Conservation (phyloP, 495 filamentous ascomycete species). For the Annulohypoxylon stygium region DNA sequence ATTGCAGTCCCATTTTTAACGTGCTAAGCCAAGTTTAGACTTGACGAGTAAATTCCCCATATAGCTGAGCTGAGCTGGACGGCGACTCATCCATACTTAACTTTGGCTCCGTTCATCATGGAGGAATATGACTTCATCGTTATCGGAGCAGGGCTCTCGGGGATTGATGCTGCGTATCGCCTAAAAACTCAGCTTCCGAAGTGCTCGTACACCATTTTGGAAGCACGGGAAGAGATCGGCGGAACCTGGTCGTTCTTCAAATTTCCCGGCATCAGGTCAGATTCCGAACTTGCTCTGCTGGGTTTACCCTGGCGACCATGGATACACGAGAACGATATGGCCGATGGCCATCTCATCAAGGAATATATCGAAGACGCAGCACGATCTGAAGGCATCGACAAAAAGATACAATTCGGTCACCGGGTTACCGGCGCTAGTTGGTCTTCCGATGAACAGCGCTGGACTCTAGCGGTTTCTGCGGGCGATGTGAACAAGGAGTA, state of each 20-base stretch:
- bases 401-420: conserved; percentile 71
- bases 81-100: not conserved
- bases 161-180: conserved; percentile 80
- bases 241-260: conserved; percentile 82
- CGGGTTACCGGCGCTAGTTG: conserved; percentile 68
- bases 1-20: not conserved
- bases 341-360: conserved; percentile 68
- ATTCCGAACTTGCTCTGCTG: conserved; percentile 75
- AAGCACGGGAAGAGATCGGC: conserved; percentile 70
- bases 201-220: conserved; percentile 70
- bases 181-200: conserved; percentile 71
- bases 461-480: conserved; percentile 66
- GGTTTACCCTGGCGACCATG: conserved; percentile 78
- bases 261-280: conserved; percentile 76
- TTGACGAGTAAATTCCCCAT: not conserved
- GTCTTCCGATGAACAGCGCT: conserved; percentile 69
- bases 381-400: conserved; percentile 71
- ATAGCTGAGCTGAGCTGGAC: not conserved
- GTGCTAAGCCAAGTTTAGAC: not conserved
- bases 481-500: conserved; percentile 60
- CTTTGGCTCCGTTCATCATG: not conserved
- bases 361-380: conserved; percentile 74
- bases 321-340: conserved; percentile 70
- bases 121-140: conserved; percentile 71
- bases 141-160: conserved; percentile 79